phyloP scores from a whole-genome alignment of 139 green algal genomes.

The Pedinophyceae sp. region DNA sequence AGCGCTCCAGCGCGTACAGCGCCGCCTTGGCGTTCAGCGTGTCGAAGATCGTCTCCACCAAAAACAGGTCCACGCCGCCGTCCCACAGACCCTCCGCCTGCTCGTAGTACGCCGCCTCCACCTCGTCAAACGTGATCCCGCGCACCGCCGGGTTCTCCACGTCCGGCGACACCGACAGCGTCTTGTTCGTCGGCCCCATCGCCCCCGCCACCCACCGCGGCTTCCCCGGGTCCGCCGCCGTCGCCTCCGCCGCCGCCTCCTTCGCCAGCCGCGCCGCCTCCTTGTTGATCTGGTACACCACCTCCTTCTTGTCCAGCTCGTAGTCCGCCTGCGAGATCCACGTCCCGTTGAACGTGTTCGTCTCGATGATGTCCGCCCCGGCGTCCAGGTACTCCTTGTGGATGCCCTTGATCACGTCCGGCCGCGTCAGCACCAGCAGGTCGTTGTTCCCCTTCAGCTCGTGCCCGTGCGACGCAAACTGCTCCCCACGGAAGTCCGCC shows the following conservation, averaged over 20 bases:
- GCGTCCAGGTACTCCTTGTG: conserved; percentile 76
- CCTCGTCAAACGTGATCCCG: conserved; percentile 87
- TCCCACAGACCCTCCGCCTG: conserved; percentile 71
- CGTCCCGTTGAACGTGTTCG: conserved; percentile 97
- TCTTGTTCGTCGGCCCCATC: conserved; percentile 93
- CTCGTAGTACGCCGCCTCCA: conserved; percentile 84
- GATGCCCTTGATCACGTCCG: conserved; percentile 85
- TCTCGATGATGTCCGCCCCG: conserved; percentile 95
- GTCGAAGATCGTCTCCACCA: conserved; percentile 99
- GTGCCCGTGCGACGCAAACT: conserved; percentile 50
- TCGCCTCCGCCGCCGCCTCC: conserved; percentile 43
- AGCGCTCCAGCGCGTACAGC: conserved; percentile 81
- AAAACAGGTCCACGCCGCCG: conserved; percentile 85
- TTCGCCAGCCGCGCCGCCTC: conserved; percentile 73
- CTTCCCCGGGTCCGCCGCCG: conserved; percentile 52
- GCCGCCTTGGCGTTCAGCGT: conserved; percentile 93
- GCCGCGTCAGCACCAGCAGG: conserved; percentile 81
- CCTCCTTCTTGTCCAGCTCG: conserved; percentile 60
- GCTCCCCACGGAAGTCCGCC: conserved; percentile 71
- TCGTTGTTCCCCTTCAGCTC: conserved; percentile 99
- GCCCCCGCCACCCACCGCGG: conserved; percentile 85
- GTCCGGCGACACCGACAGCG: conserved; percentile 79
- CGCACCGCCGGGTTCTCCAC: conserved; percentile 95
- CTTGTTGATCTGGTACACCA: conserved; percentile 84
- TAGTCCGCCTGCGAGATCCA: conserved; percentile 88